phyloP scores from a whole-genome alignment of 306 rosid species.

The Purshia tridentata region DNA sequence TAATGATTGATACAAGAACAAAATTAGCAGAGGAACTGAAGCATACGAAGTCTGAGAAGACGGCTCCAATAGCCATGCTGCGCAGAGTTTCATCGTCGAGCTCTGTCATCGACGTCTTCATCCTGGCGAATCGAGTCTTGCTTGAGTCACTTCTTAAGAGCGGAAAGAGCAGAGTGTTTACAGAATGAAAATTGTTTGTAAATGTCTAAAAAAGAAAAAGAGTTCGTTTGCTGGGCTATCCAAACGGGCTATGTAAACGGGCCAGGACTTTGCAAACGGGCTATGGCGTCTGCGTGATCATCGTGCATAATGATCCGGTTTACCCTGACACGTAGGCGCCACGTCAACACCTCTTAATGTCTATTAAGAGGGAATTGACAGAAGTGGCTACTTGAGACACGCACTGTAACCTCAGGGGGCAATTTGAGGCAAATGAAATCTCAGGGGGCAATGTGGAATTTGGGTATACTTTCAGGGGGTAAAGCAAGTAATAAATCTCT shows the following conservation, averaged over 20 bases:
- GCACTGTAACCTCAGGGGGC: no score
- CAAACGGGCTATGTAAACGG: neutral
- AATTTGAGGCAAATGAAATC: no score
- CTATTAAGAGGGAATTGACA: no score
- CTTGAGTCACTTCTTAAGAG: neutral
- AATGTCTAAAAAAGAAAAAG: neutral
- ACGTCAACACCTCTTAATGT: no score
- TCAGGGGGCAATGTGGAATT: no score
- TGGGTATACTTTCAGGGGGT: no score
- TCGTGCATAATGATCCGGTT: no score
- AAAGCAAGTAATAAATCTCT: no score
- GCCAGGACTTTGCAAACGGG: neutral
- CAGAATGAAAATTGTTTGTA: neutral
- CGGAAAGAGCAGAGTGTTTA: neutral
- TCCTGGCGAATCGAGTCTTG: conserved; percentile 12
- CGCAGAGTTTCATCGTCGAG: conserved; percentile 66
- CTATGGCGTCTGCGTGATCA: no score
- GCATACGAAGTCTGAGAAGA: conserved; percentile 85
- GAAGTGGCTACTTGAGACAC: no score
- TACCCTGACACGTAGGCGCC: no score
- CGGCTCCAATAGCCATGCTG: conserved; percentile 83
- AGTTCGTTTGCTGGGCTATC: neutral
- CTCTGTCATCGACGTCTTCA: conserved; percentile 59
- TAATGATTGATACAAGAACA: neutral
- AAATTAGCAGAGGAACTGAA: neutral